These are phyloP conservation scores for Dactylellina leptospora DNA, from an alignment of 2,329 filamentous ascomycete genomes.

Conservation along the genomic window DNA sequence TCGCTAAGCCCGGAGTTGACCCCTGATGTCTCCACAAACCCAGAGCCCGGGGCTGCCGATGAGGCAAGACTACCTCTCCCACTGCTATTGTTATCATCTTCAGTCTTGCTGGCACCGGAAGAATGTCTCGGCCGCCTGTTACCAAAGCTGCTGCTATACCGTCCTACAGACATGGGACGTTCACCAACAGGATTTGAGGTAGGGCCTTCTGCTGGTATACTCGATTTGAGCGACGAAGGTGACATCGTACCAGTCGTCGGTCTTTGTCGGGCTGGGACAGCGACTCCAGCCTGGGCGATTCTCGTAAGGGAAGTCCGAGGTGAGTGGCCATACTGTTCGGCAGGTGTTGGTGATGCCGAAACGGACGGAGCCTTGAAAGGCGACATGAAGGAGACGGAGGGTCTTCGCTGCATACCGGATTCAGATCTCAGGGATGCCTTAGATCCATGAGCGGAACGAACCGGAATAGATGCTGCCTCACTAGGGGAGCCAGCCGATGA, in stretches of 20 bases:
- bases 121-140: constrained; percentile 82
- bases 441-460: constrained; percentile 63
- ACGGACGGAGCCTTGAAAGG: constrained; percentile 96
- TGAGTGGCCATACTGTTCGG: constrained; percentile 65
- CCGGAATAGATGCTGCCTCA: constrained; percentile 64
- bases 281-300: constrained; percentile 57
- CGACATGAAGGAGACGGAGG: constrained; percentile 83
- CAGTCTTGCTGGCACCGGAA: constrained; percentile 70
- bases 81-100: constrained; percentile 69
- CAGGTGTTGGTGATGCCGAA: constrained; percentile 79
- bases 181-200: constrained; percentile 76
- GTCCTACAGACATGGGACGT: constrained; percentile 67
- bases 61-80: constrained; percentile 65
- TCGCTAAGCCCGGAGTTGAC: constrained; percentile 72
- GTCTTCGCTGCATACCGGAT: constrained; percentile 72
- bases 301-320: constrained; percentile 65
- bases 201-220: constrained; percentile 69
- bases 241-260: constrained; percentile 60
- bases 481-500: constrained; percentile 66
- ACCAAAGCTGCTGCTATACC: constrained; percentile 93
- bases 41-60: constrained; percentile 76
- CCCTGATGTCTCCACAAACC: constrained; percentile 75
- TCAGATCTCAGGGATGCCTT: constrained; percentile 65
- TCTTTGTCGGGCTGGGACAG: constrained; percentile 60
- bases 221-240: constrained; percentile 63